A percentile compares a stretch with the other conserved stretches of the same genome.
These are phyloP conservation scores for Plectosphaerella cucumerina DNA, from an alignment of 2,329 filamentous ascomycete genomes.

Conservation along the genomic window DNA sequence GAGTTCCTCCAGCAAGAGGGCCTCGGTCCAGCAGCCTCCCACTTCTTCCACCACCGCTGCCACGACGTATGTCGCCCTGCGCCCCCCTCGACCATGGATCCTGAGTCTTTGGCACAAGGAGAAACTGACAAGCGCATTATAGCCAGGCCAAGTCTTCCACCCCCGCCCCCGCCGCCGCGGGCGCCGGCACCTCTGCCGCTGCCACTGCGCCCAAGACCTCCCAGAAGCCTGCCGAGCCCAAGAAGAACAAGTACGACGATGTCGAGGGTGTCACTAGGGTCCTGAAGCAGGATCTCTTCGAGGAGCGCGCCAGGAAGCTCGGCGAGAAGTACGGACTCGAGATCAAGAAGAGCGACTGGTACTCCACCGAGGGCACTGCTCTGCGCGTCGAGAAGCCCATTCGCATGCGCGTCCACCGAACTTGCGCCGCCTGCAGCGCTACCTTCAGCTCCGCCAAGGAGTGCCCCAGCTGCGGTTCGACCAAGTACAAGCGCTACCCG, in stretches of 20 bases:
- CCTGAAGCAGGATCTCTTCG: conserved; percentile 46
- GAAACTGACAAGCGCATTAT: background rate
- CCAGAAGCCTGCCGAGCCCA: conserved; percentile 10
- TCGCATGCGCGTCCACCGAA: conserved; percentile 71
- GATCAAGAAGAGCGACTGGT: conserved; percentile 50
- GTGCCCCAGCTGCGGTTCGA: conserved; percentile 76
- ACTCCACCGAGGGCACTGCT: conserved; percentile 48
- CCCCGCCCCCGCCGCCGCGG: conserved; percentile 12
- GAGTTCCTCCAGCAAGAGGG: conserved; percentile 16
- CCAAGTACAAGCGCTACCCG: conserved; percentile 73
- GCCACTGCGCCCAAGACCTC: conserved; percentile 9
- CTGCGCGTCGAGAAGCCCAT: conserved; percentile 70
- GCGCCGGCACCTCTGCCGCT: conserved; percentile 5
- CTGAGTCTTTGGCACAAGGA: background rate
- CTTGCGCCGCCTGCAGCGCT: conserved; percentile 76
- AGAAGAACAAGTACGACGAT: conserved; percentile 12
- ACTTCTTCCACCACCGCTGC: conserved; percentile 4
- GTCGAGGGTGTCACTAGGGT: conserved; percentile 29
- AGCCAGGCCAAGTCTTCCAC: conserved; percentile 15
- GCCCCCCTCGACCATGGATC: background rate
- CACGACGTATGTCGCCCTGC: background rate
- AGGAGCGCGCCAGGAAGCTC: conserved; percentile 53
- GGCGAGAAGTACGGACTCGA: conserved; percentile 52
- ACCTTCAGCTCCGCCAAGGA: conserved; percentile 69
- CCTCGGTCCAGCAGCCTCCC: conserved; percentile 8